A percentile compares a stretch with the other conserved stretches of the same genome.
These are phyloP conservation scores for Ustulina deusta DNA, from an alignment of 2,329 filamentous ascomycete genomes.

Conservation along the genomic window DNA sequence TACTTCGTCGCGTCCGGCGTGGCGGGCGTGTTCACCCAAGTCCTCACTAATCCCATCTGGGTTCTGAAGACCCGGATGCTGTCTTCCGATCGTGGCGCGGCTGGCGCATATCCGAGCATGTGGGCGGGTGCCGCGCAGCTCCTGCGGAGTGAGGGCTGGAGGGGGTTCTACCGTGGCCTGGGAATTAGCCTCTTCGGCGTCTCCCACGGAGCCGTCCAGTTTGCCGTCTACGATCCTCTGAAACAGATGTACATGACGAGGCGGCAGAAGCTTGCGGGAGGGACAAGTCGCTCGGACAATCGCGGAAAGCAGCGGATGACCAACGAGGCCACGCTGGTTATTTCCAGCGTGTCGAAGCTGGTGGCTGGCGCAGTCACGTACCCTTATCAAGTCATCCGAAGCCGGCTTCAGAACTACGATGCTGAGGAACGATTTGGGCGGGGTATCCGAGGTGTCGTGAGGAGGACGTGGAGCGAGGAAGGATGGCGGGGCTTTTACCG, in stretches of 20 bases:
- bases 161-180: conserved; percentile 89
- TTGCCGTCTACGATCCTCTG: conserved; percentile 88
- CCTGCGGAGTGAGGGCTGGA: conserved; percentile 75
- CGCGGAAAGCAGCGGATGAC: conserved; percentile 60
- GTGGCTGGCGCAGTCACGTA: conserved; percentile 92
- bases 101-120: conserved; percentile 86
- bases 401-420: conserved; percentile 89
- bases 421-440: conserved; percentile 79
- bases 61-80: conserved; percentile 98
- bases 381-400: conserved; percentile 92
- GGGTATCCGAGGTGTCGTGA: conserved; percentile 76
- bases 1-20: conserved; percentile 84
- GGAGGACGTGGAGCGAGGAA: conserved; percentile 81
- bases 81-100: conserved; percentile 78
- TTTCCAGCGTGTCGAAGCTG: conserved; percentile 85
- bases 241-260: conserved; percentile 68
- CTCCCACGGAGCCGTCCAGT: conserved; percentile 92
- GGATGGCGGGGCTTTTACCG: conserved; percentile 90
- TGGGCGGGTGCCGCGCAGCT: conserved; percentile 76
- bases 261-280: conserved; percentile 41
- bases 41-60: conserved; percentile 95
- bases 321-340: conserved; percentile 81
- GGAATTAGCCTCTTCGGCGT: conserved; percentile 87
- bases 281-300: conserved; percentile 42
- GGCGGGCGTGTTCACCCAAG: conserved; percentile 78